Base-by-base conservation (phyloP, 768 basidiomycete genomes). In the Lactifluus echinatus region DNA sequence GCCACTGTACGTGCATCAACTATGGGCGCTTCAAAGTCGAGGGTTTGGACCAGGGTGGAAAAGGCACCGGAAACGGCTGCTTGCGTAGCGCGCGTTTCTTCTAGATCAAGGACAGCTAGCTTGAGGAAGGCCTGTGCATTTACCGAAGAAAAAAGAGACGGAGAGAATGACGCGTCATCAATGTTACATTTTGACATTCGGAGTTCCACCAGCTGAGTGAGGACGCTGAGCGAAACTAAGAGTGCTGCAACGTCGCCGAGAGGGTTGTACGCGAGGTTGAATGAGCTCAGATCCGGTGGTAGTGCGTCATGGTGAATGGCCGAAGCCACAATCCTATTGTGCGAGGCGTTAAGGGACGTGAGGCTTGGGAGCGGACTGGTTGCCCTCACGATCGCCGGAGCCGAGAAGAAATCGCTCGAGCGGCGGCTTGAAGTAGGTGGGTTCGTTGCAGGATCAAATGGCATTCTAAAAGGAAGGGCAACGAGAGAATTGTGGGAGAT, bases 201-300 rank as follows among this genome's bases (percentile, higher is more conserved):
- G 12, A 63, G 46, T 24, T 55, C 52, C 19, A 45, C 53, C 10
- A 63, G 61, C 34, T 62, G 56, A 33, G 56, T 34, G 33, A 58
- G 56, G 14, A 34, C 29, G 46, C 60, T 50, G 8, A 63, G 31
- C 6, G 60, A 53, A 12, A 43, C 15, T 39, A 63, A 15, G 14
- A 63, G 60, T 34, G 19, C 34, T 7, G 51, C 34, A 15, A 53
- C 48, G 39, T 60, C 33, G 73, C 79, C 79, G 3, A 92, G 75
- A 5, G 87, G 87, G 62, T 89, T 90, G 4, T 68, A 74, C 1
- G 86, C 84, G 33, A 91, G 66, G 65, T 88, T 76, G 34, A 89
- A 60, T 66, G 81, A 86, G 33, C 72, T 66, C 17, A 91, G 63
- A 11, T 72, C 70, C 23, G 70, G 64, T 0, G 90, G 89, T 3